These are phyloP conservation scores for Astragalus glycyphyllos DNA, from an alignment of 306 rosid genomes.

Conservation along the genomic window DNA sequence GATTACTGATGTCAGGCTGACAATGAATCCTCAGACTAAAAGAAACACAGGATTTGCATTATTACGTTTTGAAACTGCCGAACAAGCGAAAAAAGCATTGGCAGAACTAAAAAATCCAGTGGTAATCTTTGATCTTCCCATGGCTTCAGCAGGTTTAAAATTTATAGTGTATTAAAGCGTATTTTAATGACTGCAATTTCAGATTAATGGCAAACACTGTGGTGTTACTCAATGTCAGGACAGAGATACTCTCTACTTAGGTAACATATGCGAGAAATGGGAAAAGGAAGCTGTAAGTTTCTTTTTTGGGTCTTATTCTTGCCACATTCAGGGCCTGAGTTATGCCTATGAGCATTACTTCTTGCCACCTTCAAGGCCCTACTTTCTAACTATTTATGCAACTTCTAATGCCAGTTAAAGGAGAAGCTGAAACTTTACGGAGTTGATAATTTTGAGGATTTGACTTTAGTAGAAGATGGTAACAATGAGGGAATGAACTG, in stretches of 20 bases:
- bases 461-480: conserved; percentile 87
- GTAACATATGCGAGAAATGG: conserved; percentile 96
- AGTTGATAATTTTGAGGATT: conserved; percentile 79
- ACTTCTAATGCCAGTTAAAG: conserved; percentile 72
- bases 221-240: conserved; percentile 89
- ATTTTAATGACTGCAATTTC: conserved; percentile 61
- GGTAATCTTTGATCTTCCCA: conserved; percentile 64
- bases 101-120: conserved; percentile 79
- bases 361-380: conserved; percentile 32
- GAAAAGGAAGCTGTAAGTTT: conserved; percentile 89
- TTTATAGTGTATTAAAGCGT: conserved; percentile 42
- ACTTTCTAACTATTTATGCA: conserved; percentile 46
- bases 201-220: conserved; percentile 96
- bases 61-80: conserved; percentile 81
- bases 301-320: conserved; percentile 41
- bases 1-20: conserved; percentile 82
- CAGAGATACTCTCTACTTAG: conserved; percentile 85
- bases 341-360: conserved; percentile 33
- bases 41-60: conserved; percentile 98
- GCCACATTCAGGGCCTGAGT: conserved; percentile 35
- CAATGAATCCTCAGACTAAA: conserved; percentile 85
- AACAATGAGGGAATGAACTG: conserved; percentile 83
- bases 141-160: conserved; percentile 44
- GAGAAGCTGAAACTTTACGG: conserved; percentile 91
- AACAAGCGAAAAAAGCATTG: conserved; percentile 88